Percentiles rank a stretch among this genome's conserved stretches.
These are phyloP conservation scores for Trametes gibbosa DNA, from an alignment of 768 basidiomycete genomes.

Conservation along the genomic window DNA sequence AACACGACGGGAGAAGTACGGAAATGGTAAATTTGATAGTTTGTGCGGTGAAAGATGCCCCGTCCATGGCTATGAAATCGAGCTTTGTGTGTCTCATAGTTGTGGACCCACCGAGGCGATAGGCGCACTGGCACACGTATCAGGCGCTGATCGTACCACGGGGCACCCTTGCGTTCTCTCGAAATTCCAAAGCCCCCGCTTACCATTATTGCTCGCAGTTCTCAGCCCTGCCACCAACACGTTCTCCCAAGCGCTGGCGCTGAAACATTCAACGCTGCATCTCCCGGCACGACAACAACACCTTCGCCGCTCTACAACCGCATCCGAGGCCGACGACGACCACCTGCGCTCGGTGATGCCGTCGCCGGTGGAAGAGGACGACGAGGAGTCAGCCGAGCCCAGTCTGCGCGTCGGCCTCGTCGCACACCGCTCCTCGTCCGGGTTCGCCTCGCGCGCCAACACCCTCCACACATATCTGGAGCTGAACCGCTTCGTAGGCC, in stretches of 20 bases:
- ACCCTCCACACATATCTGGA: slow-evolving; percentile 76
- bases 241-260: slow-evolving; percentile 47
- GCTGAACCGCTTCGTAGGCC: slow-evolving; percentile 70
- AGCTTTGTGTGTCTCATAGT: too few species aligned
- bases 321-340: slow-evolving; percentile 22
- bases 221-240: slow-evolving; percentile 44
- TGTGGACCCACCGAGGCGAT: too few species aligned
- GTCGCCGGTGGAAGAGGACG: slow-evolving; percentile 42
- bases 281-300: slow-evolving; percentile 8
- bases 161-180: too few species aligned
- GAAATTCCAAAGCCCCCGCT: background rate
- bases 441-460: slow-evolving; percentile 70
- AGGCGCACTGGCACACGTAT: too few species aligned
- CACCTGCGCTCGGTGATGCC: slow-evolving; percentile 38
- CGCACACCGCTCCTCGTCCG: slow-evolving; percentile 51
- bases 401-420: slow-evolving; percentile 66
- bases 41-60: too few species aligned
- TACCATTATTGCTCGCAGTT: slow-evolving; percentile 31
- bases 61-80: too few species aligned
- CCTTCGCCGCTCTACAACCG: slow-evolving; percentile 17
- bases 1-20: slow-evolving; percentile 58
- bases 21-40: slow-evolving; percentile 47
- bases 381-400: slow-evolving; percentile 34
- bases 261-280: slow-evolving; percentile 59
- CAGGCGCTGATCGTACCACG: too few species aligned